phyloP scores from a whole-genome alignment of 148 eudicot genomes.

The Gaultheria prostrata region DNA sequence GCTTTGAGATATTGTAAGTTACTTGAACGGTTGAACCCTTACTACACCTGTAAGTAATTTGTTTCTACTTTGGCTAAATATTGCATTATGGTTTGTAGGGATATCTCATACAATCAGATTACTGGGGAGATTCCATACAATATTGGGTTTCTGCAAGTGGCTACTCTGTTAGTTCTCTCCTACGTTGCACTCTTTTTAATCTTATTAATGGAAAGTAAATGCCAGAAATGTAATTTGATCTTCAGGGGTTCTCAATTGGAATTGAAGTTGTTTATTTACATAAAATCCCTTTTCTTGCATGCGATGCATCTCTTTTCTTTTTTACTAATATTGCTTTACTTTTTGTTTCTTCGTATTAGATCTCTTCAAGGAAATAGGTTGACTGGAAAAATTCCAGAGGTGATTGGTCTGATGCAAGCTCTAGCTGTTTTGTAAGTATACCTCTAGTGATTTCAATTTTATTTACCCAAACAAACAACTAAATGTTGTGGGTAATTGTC shows the following conservation, averaged over 20 bases:
- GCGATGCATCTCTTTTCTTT: background rate
- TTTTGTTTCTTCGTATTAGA: slow-evolving; percentile 22
- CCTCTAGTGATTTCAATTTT: background rate
- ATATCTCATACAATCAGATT: slow-evolving; percentile 67
- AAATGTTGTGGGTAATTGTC: no score
- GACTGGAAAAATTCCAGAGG: slow-evolving; percentile 64
- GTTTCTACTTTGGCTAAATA: background rate
- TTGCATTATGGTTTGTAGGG: slow-evolving; percentile 34
- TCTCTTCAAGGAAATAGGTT: slow-evolving; percentile 68
- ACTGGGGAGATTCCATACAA: slow-evolving; percentile 72
- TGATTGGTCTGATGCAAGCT: slow-evolving; percentile 76
- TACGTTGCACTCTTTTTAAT: background rate
- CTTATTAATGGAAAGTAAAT: no score
- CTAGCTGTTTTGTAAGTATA: slow-evolving; percentile 66
- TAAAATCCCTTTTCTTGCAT: no score
- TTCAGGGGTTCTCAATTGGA: background rate
- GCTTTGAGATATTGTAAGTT: slow-evolving; percentile 67
- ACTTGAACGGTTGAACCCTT: background rate
- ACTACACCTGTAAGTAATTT: background rate
- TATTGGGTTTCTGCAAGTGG: slow-evolving; percentile 73
- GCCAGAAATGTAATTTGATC: background rate
- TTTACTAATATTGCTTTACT: background rate
- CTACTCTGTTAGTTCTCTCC: slow-evolving; percentile 49
- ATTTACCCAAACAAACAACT: background rate
- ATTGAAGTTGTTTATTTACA: background rate